These are phyloP conservation scores for Chimonanthus salicifolius DNA, from an alignment of 164 flowering plant genomes.

Conservation along the genomic window DNA sequence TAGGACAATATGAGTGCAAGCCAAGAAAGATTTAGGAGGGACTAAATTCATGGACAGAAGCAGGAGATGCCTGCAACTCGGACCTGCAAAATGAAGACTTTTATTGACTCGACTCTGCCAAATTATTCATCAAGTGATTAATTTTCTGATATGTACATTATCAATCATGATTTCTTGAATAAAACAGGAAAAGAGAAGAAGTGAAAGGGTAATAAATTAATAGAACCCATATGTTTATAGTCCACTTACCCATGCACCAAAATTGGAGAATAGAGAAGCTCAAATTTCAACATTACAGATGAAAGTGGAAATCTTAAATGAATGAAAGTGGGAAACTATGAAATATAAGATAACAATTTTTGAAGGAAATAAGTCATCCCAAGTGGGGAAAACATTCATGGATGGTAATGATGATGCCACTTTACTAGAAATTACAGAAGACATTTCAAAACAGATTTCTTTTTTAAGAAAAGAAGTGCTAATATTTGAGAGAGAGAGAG, in stretches of 20 bases:
- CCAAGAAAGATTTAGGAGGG: conserved; percentile 93
- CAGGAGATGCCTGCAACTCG: conserved; percentile 51
- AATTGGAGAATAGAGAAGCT: conserved; percentile 80
- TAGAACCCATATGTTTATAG: background rate
- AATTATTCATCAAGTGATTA: background rate
- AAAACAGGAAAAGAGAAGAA: background rate
- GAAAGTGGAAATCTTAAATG: conserved; percentile 53
- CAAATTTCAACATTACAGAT: conserved; percentile 81
- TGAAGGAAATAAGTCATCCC: background rate
- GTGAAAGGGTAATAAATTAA: background rate
- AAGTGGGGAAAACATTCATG: background rate
- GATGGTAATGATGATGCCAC: background rate
- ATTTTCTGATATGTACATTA: background rate
- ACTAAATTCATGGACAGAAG: conserved; percentile 86
- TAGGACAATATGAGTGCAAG: conserved; percentile 93
- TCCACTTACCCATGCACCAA: conserved; percentile 54
- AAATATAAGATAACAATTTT: conserved; percentile 2
- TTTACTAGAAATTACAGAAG: background rate
- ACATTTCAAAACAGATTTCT: no score
- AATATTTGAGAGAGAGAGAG: no score
- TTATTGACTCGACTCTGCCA: background rate
- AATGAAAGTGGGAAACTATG: conserved; percentile 10
- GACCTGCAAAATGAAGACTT: conserved; percentile 32
- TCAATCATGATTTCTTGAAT: background rate
- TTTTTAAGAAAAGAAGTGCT: no score